phyloP scores from a whole-genome alignment of 352 stramenopile genomes.

The Discostella stelligera region DNA sequence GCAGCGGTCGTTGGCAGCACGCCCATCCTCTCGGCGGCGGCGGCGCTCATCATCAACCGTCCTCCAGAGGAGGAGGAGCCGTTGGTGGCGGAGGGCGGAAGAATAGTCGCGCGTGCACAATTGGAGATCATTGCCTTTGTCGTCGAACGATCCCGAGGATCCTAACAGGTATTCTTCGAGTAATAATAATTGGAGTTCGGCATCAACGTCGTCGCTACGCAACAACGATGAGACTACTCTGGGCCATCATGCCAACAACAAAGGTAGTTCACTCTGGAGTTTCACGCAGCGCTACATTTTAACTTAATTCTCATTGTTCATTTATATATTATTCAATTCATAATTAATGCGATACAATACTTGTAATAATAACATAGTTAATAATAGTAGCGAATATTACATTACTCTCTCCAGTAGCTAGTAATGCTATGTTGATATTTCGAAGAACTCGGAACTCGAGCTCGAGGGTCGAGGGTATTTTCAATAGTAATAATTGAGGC shows the following conservation, averaged over 20 bases:
- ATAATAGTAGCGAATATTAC: too few species aligned
- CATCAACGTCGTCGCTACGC: neutral
- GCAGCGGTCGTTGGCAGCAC: neutral
- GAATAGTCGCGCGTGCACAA: neutral
- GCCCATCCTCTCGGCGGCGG: neutral
- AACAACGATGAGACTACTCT: neutral
- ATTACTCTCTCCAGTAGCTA: too few species aligned
- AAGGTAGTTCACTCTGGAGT: neutral
- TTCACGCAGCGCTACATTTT: neutral
- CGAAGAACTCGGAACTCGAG: too few species aligned
- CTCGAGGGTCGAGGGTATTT: too few species aligned
- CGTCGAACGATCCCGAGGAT: neutral
- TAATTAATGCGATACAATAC: too few species aligned
- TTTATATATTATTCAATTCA: too few species aligned
- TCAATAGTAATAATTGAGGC: too few species aligned
- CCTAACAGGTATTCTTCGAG: neutral
- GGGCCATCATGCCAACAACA: too few species aligned
- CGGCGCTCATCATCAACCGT: neutral
- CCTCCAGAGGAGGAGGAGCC: neutral
- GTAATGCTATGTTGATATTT: too few species aligned
- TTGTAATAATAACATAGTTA: too few species aligned
- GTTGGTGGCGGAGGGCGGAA: too few species aligned
- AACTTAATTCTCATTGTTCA: too few species aligned
- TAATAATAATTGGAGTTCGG: neutral
- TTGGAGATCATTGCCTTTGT: neutral